These are phyloP conservation scores for Paratinospora sagittata DNA, from an alignment of 164 flowering plant species.

Conservation along the genomic window DNA sequence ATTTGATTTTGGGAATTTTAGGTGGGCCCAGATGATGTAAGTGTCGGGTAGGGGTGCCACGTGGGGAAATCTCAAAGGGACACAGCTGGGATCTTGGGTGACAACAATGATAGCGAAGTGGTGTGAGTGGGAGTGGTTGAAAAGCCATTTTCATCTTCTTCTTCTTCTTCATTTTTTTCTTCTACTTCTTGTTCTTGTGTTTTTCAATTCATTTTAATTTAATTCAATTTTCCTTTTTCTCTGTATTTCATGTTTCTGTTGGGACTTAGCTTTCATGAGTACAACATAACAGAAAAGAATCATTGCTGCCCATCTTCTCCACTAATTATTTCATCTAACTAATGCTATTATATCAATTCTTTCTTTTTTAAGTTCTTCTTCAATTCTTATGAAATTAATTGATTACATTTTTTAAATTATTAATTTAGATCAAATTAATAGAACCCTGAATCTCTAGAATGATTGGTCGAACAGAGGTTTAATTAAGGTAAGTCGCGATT, in stretches of 20 bases:
- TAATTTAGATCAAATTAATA: background rate
- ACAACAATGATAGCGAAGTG: background rate
- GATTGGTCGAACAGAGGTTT: no score
- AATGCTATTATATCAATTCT: background rate
- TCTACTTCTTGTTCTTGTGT: no score
- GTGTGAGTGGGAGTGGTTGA: slow-evolving; percentile 1
- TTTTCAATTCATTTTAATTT: no score
- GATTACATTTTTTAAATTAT: no score
- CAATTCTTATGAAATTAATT: background rate
- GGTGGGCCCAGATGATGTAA: background rate
- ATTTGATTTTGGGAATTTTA: background rate
- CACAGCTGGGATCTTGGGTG: background rate
- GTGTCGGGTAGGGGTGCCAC: background rate
- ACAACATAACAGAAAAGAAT: background rate
- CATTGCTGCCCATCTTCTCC: background rate
- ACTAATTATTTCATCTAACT: slow-evolving; percentile 1
- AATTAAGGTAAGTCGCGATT: background rate
- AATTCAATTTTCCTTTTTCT: no score
- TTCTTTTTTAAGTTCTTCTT: background rate
- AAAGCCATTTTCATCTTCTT: background rate
- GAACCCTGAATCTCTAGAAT: background rate
- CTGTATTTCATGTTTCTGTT: no score
- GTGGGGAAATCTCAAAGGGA: background rate
- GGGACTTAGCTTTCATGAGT: background rate
- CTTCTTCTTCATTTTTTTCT: no score